Evolutionary conservation across 192 early-diverging fungal species (phyloP), one percentile per base, ranked within the genome.

Genomic region (Oehlia diaphana): DNA sequence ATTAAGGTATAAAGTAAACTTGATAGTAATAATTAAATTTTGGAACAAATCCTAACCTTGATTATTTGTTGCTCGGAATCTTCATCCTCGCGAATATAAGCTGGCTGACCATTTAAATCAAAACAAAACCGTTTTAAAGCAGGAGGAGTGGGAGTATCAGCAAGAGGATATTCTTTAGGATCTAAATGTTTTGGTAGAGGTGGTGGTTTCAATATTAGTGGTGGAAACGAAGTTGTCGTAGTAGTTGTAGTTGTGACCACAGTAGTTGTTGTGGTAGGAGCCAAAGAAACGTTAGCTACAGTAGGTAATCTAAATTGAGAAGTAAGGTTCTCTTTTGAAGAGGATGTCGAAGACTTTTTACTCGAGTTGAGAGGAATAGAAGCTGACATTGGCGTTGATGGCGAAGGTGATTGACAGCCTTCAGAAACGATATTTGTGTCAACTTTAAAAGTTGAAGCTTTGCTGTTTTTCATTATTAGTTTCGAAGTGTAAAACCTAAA

Each of bases 191-290:
- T 84, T 47, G 88, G 86, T 66, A 84, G 84, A 10, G 80, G 79
- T 1, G 91, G 90, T 19, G 89, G 91, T 4, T 89, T 90, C 63
- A 96, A 83, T 62, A 87, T 77, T 10, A 95, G 81, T 14, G 94
- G 93, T 6, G 94, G 94, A 81, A 90, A 96, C 28, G 91, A 92
- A 1, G 94, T 96, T 8, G 91, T 93, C 0, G 94, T 96, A 4
- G 93, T 94, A 3, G 93, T 94, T 0, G 93, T 95, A 4, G 93
- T 94, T 1, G 93, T 93, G 31, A 94, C 92, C 1, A 93, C 92
- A 2, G 91, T 92, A 21, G 91, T 92, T 1, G 89, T 90, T 4
- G 90, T 90, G 44, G 88, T 92, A 63, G 88, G 90, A 16, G 89
- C 87, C 3, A 90, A 67, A 76, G 89, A 86, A 80, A 86, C 63